A percentile compares a stretch with the other conserved stretches of the same genome.
phyloP scores from a whole-genome alignment of 106 monocot species.

The Allium cepa region DNA sequence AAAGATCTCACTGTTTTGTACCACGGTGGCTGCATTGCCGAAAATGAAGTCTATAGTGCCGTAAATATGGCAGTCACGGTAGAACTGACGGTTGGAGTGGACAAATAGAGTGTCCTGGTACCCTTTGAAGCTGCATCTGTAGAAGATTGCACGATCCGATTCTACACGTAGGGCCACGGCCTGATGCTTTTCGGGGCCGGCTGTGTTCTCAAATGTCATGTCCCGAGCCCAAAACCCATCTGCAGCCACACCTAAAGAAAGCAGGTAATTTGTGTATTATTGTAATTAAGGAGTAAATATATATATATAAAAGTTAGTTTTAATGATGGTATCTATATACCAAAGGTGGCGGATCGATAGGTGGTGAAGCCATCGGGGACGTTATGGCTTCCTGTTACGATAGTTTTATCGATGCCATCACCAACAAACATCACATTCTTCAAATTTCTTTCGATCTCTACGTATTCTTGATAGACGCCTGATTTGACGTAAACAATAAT shows the following conservation, averaged over 20 bases:
- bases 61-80: constrained; percentile 13
- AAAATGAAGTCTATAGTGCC: constrained; percentile 20
- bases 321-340: constrained; percentile 4
- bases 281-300: too few species aligned
- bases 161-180: constrained; percentile 53
- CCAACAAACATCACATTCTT: constrained; percentile 41
- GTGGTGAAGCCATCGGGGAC: constrained; percentile 41
- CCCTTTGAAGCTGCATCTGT: constrained; percentile 15
- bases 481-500: constrained; percentile 26
- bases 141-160: constrained; percentile 5
- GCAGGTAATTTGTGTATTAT: not conserved
- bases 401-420: constrained; percentile 40
- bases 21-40: constrained; percentile 5
- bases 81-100: constrained; percentile 15
- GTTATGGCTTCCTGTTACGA: constrained; percentile 32
- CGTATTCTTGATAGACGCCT: constrained; percentile 25
- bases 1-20: constrained; percentile 10
- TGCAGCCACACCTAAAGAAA: not conserved
- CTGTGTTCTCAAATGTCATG: constrained; percentile 49
- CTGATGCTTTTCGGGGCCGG: constrained; percentile 61
- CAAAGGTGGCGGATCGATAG: constrained; percentile 35
- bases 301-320: too few species aligned
- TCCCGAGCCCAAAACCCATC: constrained; percentile 12
- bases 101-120: constrained; percentile 17
- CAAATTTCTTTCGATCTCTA: constrained; percentile 19